Conservation (phyloP, 306 rosid species). For the Acacia acuminata region DNA sequence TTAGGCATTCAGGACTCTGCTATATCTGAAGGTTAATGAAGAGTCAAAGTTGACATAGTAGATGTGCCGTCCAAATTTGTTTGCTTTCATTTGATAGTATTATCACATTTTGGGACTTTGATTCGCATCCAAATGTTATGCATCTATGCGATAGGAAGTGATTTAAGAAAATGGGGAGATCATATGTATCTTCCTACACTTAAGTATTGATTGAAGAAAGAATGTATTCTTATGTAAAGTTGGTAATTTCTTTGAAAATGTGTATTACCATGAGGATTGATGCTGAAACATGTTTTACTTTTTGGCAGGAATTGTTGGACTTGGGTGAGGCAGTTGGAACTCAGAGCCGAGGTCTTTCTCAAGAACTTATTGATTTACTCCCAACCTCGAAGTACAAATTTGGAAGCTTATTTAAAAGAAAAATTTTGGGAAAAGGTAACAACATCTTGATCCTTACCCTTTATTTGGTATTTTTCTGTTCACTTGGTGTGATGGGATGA, state of each 20-base stretch:
- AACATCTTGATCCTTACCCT: conserved; percentile 16
- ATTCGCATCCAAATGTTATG: neutral
- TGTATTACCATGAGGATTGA: conserved; percentile 16
- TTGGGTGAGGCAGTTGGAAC: conserved; percentile 91
- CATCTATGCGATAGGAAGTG: neutral
- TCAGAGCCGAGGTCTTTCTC: conserved; percentile 82
- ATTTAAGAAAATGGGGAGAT: conserved; percentile 6
- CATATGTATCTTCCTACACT: neutral
- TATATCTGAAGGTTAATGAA: neutral
- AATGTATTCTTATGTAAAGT: conserved; percentile 2
- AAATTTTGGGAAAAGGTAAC: conserved; percentile 71
- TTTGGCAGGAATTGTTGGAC: conserved; percentile 74
- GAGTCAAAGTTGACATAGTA: conserved; percentile 2
- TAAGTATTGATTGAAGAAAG: neutral
- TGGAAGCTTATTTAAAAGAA: conserved; percentile 71
- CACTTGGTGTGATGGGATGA: neutral
- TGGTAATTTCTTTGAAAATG: conserved; percentile 7
- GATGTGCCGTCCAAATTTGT: neutral
- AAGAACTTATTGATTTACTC: conserved; percentile 78
- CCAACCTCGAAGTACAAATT: conserved; percentile 78
- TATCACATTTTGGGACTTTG: neutral
- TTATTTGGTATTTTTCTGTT: neutral
- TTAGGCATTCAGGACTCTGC: neutral
- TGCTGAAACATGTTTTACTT: conserved; percentile 17
- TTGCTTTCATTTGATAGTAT: neutral